These are phyloP conservation scores for Paramarasmius palmivorus DNA, from an alignment of 1,284 basidiomycete species.

Conservation along the genomic window DNA sequence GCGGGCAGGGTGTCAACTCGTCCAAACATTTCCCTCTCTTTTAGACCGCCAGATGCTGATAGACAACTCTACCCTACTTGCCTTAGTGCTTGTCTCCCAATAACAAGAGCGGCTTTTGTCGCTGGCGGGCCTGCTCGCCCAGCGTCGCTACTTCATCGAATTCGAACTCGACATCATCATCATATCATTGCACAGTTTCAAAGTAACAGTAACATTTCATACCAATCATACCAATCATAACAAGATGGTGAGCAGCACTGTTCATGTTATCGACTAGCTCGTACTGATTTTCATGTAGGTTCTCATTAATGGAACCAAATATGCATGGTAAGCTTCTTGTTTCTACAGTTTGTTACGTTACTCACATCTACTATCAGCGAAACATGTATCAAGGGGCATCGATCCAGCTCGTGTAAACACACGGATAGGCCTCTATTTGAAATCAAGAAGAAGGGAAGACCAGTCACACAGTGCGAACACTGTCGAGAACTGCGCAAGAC, in stretches of 20 bases:
- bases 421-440: conserved; percentile 77
- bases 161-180: not conserved
- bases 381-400: conserved; percentile 83
- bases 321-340: conserved; percentile 61
- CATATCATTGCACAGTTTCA: not conserved
- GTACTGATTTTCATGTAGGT: conserved; percentile 45
- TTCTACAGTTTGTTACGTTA: not conserved
- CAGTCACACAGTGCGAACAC: conserved; percentile 78
- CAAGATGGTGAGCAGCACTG: conserved; percentile 38
- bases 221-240: conserved; percentile 15
- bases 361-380: conserved; percentile 44
- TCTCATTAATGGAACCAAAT: conserved; percentile 78
- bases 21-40: conserved; percentile 39
- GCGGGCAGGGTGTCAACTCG: conserved; percentile 44
- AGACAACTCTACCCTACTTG: conserved; percentile 32
- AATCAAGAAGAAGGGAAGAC: conserved; percentile 78
- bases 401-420: conserved; percentile 76
- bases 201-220: too few species aligned
- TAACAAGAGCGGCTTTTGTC: conserved; percentile 44
- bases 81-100: conserved; percentile 38
- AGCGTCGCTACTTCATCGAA: conserved; percentile 24
- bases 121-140: conserved; percentile 47
- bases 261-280: not conserved
- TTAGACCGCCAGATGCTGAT: conserved; percentile 38
- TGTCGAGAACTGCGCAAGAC: conserved; percentile 78